A percentile compares a stretch with the other conserved stretches of the same genome.
Conservation (phyloP, 78 protist genomes). For the Planoprotostelium fungivorum region DNA sequence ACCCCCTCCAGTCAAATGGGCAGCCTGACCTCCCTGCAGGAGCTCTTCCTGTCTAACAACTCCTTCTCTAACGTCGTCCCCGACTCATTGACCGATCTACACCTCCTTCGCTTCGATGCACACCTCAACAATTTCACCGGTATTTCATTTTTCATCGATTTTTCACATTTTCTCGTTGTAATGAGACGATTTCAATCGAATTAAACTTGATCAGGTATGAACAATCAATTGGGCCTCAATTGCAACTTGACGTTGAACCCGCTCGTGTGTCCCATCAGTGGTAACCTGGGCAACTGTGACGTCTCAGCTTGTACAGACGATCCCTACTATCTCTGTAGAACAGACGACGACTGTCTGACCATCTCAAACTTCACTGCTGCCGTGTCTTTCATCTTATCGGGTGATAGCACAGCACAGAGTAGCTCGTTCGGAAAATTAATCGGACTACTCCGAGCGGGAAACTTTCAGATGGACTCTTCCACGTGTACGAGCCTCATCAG, state of each 20-base stretch:
- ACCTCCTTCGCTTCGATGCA: background rate
- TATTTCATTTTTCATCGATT: background rate
- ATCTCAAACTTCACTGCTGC: background rate
- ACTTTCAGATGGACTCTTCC: background rate
- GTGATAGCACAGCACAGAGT: background rate
- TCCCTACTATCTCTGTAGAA: background rate
- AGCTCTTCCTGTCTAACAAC: background rate
- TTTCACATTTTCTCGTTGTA: too few relatives aligned
- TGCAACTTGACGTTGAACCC: background rate
- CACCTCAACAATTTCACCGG: background rate
- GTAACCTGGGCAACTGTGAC: background rate
- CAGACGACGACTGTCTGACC: background rate
- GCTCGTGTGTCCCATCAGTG: background rate
- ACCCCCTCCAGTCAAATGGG: background rate
- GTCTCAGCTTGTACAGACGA: background rate
- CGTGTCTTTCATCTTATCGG: background rate
- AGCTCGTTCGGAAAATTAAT: background rate
- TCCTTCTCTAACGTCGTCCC: background rate
- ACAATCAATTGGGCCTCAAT: background rate
- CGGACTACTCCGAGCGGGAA: background rate
- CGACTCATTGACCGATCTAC: background rate
- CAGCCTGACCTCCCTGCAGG: background rate
- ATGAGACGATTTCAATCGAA: too few relatives aligned
- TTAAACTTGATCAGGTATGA: too few relatives aligned
- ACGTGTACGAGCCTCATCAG: background rate